These are phyloP conservation scores for Fusarium graminum DNA, from an alignment of 2,329 filamentous ascomycete genomes.

Conservation along the genomic window DNA sequence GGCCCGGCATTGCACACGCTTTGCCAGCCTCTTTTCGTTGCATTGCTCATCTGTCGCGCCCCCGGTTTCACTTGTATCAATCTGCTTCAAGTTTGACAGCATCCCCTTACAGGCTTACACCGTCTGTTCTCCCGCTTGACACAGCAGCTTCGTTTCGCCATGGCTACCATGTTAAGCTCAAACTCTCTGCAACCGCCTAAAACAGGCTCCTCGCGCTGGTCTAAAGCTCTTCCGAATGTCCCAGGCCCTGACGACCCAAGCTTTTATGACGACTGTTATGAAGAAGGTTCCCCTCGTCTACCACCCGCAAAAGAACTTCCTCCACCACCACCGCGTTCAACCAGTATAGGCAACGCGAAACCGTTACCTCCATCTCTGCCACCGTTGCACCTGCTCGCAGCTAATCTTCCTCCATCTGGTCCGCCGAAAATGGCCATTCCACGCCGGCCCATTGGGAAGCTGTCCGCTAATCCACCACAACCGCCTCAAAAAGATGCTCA, in stretches of 20 bases:
- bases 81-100: conserved; percentile 42
- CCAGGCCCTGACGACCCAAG: conserved; percentile 51
- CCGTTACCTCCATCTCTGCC: conserved; percentile 44
- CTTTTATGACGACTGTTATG: conserved; percentile 44
- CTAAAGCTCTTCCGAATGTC: conserved; percentile 68
- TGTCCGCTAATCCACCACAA: conserved; percentile 32
- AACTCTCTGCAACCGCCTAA: conserved; percentile 49
- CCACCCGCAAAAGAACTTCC: conserved; percentile 44
- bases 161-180: conserved; percentile 45
- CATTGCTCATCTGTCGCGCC: conserved; percentile 34
- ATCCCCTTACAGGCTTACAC: conserved; percentile 17
- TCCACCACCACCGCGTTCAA: conserved; percentile 46
- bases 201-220: conserved; percentile 67
- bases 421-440: conserved; percentile 48
- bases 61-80: conserved; percentile 48
- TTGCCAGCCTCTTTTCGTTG: conserved; percentile 33
- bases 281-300: conserved; percentile 34
- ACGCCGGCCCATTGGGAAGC: conserved; percentile 45
- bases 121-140: conserved; percentile 16
- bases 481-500: conserved; percentile 35
- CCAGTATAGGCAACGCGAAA: conserved; percentile 44
- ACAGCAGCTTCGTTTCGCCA: conserved; percentile 37
- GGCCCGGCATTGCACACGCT: conserved; percentile 34
- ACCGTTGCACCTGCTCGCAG: conserved; percentile 45
- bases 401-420: conserved; percentile 33